Base-by-base conservation (phyloP, 148 eudicot species). In the Hydrangea macrophylla region DNA sequence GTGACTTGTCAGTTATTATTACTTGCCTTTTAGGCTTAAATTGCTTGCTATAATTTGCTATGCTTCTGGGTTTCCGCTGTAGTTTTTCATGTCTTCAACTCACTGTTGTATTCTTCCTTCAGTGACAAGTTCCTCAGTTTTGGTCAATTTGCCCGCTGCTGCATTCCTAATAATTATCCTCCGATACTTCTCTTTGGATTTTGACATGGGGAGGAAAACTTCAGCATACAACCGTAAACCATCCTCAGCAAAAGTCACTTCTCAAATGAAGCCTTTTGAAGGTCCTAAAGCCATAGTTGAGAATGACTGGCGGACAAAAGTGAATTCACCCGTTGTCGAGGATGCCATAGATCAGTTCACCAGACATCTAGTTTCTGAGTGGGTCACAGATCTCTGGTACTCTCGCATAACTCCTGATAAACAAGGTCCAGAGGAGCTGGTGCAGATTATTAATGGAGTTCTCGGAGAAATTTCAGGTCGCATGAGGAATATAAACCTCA, bases 341-440 rank as follows among this genome's bases (percentile, higher is more conserved):
- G 86, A 83, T 73, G 97, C 97, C 67, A 78, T 94, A 72, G 90
- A 94, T 73, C 92, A 89, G 23, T 89, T 94, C 65, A 84, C 93
- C 30, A 79, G 90, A 69, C 99, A 87, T 80, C 68, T 94, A 65
- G 86, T 91, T 68, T 91, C 90, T 59, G 99, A 94, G 73, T 94
- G 97, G 99, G 93, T 94, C 60, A 91, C 97, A 42, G 97, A 91
- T 82, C 90, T 91, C 67, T 94, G 99, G 99, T 94, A 94, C 69
- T 82, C 90, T 54, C 87, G 85, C 73, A 55, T 94, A 65, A 90
- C 99, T 12, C 90, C 96, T 70, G 99, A 94, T 70, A 86, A 69
- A 73, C 92, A 91, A 75, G 93, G 93, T 63, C 99, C 99, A 40
- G 97, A 94, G 73, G 99, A 88, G 73, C 75, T 94, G 69, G 89